Evolutionary conservation across 2,329 filamentous ascomycete genomes (phyloP), one percentile per base, ranked within the genome.

Genomic region (Leptographium radiaticola): DNA sequence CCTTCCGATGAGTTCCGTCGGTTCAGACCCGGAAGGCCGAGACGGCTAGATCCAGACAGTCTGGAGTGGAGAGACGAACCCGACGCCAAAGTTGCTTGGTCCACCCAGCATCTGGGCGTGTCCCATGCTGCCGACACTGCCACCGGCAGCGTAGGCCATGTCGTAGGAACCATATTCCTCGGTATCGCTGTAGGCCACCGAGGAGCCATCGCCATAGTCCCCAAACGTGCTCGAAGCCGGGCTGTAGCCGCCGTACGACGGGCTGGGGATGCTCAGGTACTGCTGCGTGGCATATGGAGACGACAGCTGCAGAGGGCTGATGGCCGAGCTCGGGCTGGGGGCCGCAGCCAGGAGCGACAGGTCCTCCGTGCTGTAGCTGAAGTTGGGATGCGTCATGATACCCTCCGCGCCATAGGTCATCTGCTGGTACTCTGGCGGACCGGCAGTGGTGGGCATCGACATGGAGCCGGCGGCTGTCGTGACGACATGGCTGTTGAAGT

Each of bases 351-450:
- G 69, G 61, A 79, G 69, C 33, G 79, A 76, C 64, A 83, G 69
- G 59, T 81, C 76, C 64, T 83, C 80, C 52, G 77, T 74, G 65
- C 80, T 83, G 71, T 82, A 83, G 68, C 73, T 81, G 66, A 83
- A 83, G 30, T 76, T 70, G 16, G 77, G 74, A 60, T 76, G 81
- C 46, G 70, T 61, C 15, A 53, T 16, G 13, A 57, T 47, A n/a
- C 43, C 34, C n/a, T 53, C 51, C 47, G 20, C 20, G 40, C 73
- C 71, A 55, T 81, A 83, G 1, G 75, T 71, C 61, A 76, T 59
- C 30, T 55, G 50, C 59, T 77, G 51, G 59, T 77, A 81, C 38
- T 64, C 63, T 20, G 72, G 65, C 9, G 57, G 50, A 6, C 50
- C 51, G 33, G 69, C 65, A 47, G 68, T 63, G 11, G 69, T 64